Conservation (phyloP, 2,329 filamentous ascomycete species). For the Penicillium sp. region DNA sequence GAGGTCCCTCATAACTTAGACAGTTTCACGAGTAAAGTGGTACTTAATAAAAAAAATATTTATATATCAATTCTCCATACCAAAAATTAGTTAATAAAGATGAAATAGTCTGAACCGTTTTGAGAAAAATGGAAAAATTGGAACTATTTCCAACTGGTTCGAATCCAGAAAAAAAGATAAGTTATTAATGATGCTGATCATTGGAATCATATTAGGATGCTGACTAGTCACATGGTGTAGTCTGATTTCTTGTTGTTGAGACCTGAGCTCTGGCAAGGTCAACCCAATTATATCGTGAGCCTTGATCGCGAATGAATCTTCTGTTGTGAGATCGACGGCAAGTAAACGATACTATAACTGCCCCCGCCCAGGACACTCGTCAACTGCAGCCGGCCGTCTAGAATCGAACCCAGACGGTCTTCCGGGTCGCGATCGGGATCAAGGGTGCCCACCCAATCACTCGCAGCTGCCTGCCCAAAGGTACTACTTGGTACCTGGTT, state of each 20-base stretch:
- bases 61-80: no score
- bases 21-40: background rate
- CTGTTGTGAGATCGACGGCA: background rate
- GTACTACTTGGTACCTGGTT: background rate
- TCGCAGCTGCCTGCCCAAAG: background rate
- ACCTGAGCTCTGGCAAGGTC: background rate
- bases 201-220: background rate
- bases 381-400: background rate
- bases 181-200: background rate
- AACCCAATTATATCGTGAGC: background rate
- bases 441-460: background rate
- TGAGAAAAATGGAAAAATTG: no score
- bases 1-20: background rate
- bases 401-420: background rate
- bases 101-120: no score
- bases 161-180: no score
- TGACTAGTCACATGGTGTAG: background rate
- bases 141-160: no score
- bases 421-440: no score
- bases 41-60: no score
- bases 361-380: background rate
- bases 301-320: background rate
- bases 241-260: background rate
- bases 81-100: no score
- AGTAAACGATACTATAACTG: background rate